Base-by-base conservation (phyloP, 2,329 filamentous ascomycete species). In the Aureobasidium subglaciale region DNA sequence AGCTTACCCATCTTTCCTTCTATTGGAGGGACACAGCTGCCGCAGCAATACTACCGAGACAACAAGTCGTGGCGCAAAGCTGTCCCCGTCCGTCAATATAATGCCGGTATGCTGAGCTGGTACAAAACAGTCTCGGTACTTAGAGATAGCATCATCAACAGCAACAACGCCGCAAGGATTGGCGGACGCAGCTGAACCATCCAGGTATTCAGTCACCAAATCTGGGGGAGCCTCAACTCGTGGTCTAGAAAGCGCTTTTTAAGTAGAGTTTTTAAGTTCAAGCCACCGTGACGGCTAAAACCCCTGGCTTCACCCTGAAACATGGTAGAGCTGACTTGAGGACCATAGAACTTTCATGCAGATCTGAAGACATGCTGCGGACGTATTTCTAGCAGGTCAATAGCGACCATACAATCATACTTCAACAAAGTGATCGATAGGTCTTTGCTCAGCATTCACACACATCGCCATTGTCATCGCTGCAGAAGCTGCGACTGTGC, bases 301-400 rank as follows among this genome's bases (percentile, higher is more conserved):
- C 46, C 48, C 48, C 48, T 41, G n/a, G 24, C 48, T 27, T 41
- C 48, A 52, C 48, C 48, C 48, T 52, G 35, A 52, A 52, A 52
- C 48, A 35, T 24, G n/a, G n/a, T n/a, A 41, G 16, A 29, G 34
- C 32, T 50, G 10, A 18, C 34, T 30, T 24, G 35, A 22, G 48
- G 41, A 52, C 48, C 48, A 41, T 35, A 29, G 20, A 41, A n/a
- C 6, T 4, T 5, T 25, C 11, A 22, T 41, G 35, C 9, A 5
- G 48, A 52, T 52, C 48, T 50, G 5, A 8, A 30, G 4, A 20
- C 35, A 8, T 52, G 13, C 24, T 16, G 5, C 16, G 15, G 7
- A 41, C 4, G 25, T 30, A 6, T n/a, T 8, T n/a, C n/a, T 18
- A 5, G 13, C 10, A 27, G 22, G 29, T 38, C 34, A n/a, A 16